Evolutionary conservation across 2,329 filamentous ascomycete genomes (phyloP).

Genomic region (Aspergillus luchuensis): DNA sequence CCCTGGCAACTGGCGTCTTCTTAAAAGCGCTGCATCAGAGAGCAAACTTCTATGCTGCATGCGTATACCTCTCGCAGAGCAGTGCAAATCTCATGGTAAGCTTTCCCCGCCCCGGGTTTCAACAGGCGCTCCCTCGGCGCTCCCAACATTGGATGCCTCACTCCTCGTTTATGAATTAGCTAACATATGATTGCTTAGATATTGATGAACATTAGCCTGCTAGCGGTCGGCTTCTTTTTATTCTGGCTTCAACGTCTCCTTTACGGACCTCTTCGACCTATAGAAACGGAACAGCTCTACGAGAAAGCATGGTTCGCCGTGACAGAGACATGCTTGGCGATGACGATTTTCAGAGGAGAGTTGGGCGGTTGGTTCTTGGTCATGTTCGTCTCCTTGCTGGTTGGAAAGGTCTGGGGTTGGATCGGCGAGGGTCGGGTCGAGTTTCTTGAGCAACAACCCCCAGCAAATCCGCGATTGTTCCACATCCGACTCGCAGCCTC

Average conservation of each 20-base stretch:
- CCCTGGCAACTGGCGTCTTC: constrained; percentile 79
- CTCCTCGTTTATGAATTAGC: background rate
- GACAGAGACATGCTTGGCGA: constrained; percentile 92
- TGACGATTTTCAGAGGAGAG: constrained; percentile 97
- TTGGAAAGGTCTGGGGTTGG: constrained; percentile 98
- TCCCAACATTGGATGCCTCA: background rate
- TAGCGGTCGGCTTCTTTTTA: constrained; percentile 77
- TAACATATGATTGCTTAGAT: constrained; percentile 58
- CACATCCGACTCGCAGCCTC: constrained; percentile 80
- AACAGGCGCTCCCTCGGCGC: background rate
- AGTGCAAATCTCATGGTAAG: constrained; percentile 89
- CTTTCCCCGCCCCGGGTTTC: constrained; percentile 20
- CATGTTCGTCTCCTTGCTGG: constrained; percentile 92
- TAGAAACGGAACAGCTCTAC: constrained; percentile 95
- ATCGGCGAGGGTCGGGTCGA: constrained; percentile 95
- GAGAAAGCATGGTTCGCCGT: constrained; percentile 98
- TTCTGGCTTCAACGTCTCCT: constrained; percentile 87
- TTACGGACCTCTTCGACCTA: constrained; percentile 84
- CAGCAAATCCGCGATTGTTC: constrained; percentile 83
- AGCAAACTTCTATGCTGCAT: constrained; percentile 97
- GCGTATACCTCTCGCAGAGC: constrained; percentile 94
- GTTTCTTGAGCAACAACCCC: constrained; percentile 91
- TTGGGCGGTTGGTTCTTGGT: constrained; percentile 91
- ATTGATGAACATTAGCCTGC: constrained; percentile 83
- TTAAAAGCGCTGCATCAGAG: constrained; percentile 91